phyloP scores from a whole-genome alignment of 2,329 filamentous ascomycete species.

The Teratosphaeria epicoccoides region DNA sequence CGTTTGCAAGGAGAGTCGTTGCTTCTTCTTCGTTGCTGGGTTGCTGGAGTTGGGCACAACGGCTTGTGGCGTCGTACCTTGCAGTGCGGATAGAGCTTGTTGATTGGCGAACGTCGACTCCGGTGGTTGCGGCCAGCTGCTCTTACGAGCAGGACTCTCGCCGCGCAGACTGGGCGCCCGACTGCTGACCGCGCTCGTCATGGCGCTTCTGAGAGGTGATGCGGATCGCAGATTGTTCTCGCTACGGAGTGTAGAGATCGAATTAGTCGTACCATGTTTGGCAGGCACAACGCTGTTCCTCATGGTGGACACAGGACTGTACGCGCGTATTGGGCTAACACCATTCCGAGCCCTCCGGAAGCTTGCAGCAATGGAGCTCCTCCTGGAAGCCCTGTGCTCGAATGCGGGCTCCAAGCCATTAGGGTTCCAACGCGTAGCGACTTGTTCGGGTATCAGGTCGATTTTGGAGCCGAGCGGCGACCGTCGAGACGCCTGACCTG shows the following conservation, averaged over 20 bases:
- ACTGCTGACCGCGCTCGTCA: slow-evolving; percentile 2
- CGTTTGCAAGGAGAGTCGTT: slow-evolving; percentile 8
- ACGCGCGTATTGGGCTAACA: slow-evolving; percentile 5
- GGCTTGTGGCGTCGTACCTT: slow-evolving; percentile 2
- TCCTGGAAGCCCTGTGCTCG: slow-evolving; percentile 3
- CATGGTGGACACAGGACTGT: slow-evolving; percentile 6
- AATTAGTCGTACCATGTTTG: slow-evolving; percentile 5
- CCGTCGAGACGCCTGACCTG: not conserved
- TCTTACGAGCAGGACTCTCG: slow-evolving; percentile 4
- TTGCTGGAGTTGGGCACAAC: not conserved
- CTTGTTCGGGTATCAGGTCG: slow-evolving; percentile 3
- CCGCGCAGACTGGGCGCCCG: not conserved
- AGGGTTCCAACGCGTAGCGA: slow-evolving; percentile 8
- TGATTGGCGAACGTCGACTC: slow-evolving; percentile 1
- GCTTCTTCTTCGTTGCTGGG: slow-evolving; percentile 2
- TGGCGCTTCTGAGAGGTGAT: slow-evolving; percentile 4
- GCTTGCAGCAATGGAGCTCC: slow-evolving; percentile 2
- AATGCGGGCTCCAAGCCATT: slow-evolving; percentile 6
- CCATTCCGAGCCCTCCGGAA: slow-evolving; percentile 4
- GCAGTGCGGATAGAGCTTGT: slow-evolving; percentile 6
- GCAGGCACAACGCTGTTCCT: not conserved
- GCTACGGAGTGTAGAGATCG: slow-evolving; percentile 2
- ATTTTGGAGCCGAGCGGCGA: slow-evolving; percentile 1
- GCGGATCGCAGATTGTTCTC: slow-evolving; percentile 3
- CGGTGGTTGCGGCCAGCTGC: slow-evolving; percentile 1